Evolutionary conservation across 805 yeast species (phyloP).

Genomic region (Candida odintsovae): DNA sequence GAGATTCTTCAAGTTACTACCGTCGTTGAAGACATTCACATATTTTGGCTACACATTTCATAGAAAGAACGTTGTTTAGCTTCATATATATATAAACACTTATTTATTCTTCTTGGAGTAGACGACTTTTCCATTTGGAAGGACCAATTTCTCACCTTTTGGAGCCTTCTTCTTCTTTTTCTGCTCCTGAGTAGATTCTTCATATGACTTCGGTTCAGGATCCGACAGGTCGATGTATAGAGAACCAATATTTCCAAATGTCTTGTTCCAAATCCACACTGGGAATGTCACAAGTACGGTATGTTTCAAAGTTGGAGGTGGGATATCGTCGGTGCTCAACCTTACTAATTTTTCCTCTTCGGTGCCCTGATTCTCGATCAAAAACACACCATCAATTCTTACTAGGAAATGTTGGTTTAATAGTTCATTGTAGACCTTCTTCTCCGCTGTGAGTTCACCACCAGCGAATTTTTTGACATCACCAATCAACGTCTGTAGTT

Average conservation of each 20-base stretch:
- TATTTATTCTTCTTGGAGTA: conserved; percentile 21
- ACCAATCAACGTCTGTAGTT: conserved; percentile 45
- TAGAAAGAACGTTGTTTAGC: not conserved
- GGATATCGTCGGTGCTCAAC: conserved; percentile 43
- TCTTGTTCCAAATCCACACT: conserved; percentile 36
- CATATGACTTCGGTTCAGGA: conserved; percentile 4
- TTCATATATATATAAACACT: not conserved
- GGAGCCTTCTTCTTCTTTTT: conserved; percentile 26
- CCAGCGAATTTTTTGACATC: conserved; percentile 52
- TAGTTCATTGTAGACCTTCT: conserved; percentile 15
- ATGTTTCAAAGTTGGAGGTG: conserved; percentile 44
- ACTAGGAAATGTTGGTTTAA: conserved; percentile 50
- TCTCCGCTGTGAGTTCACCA: conserved; percentile 32
- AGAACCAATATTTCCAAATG: conserved; percentile 32
- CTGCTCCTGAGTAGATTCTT: conserved; percentile 7
- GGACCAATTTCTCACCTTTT: conserved; percentile 39
- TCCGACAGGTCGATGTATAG: conserved; percentile 8
- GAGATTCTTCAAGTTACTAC: not conserved
- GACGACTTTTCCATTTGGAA: conserved; percentile 60
- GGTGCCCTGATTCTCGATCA: conserved; percentile 33
- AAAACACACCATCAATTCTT: conserved; percentile 52
- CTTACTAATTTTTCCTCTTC: conserved; percentile 31
- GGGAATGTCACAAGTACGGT: conserved; percentile 40
- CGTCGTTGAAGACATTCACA: conserved; percentile 2
- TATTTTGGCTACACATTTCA: conserved; percentile 5